Conservation (phyloP, 1,284 basidiomycete genomes). For the Leccinum subrobustum region DNA sequence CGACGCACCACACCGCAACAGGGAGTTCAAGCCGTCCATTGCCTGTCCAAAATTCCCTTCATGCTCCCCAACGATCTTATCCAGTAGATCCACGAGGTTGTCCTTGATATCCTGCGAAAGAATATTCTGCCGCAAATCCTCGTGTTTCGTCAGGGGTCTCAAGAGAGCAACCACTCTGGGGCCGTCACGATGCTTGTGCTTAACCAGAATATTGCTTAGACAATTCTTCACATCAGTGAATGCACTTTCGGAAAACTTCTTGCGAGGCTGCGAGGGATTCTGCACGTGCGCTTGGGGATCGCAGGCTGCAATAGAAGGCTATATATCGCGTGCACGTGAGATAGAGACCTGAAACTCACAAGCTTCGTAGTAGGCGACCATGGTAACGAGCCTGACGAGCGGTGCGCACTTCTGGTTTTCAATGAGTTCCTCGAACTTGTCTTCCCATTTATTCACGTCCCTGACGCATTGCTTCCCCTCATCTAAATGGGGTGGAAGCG, state of each 20-base stretch:
- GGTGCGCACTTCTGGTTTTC: conserved; percentile 1
- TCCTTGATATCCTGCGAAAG: conserved; percentile 17
- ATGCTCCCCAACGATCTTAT: conserved; percentile 5
- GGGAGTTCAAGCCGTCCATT: conserved; percentile 24
- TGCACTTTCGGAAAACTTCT: background rate
- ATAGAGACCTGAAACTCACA: conserved; percentile 12
- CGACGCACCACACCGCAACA: conserved; percentile 23
- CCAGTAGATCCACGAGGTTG: conserved; percentile 16
- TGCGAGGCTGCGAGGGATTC: background rate
- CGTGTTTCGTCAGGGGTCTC: conserved; percentile 20
- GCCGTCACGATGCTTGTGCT: conserved; percentile 19
- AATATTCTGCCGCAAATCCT: conserved; percentile 13
- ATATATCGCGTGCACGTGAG: background rate
- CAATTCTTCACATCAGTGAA: conserved; percentile 10
- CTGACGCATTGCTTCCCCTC: conserved; percentile 25
- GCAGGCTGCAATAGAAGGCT: conserved; percentile 8
- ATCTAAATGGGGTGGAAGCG: conserved; percentile 9
- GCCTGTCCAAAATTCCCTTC: conserved; percentile 17
- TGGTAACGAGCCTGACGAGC: conserved; percentile 22
- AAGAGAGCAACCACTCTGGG: conserved; percentile 28
- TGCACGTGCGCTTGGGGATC: background rate
- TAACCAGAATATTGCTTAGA: conserved; percentile 12
- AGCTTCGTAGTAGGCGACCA: conserved; percentile 28
- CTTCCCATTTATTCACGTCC: conserved; percentile 11
- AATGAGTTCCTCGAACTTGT: conserved; percentile 15